phyloP scores from a whole-genome alignment of 116 monocot species.

The Iris pallida region DNA sequence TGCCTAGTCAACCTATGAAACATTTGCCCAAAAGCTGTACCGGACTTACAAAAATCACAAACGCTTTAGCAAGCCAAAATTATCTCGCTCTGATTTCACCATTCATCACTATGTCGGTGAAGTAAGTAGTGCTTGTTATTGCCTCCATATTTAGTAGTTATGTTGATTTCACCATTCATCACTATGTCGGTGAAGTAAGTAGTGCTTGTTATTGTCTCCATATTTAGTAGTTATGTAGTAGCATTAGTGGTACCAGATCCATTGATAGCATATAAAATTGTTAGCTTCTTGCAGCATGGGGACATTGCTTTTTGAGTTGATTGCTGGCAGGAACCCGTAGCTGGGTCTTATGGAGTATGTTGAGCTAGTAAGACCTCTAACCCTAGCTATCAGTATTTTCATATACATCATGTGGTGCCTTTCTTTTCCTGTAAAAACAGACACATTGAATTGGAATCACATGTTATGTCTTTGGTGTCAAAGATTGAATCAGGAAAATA shows the following conservation, averaged over 20 bases:
- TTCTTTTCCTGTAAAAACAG: no score
- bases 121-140: no score
- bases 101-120: no score
- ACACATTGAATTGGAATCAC: no score
- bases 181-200: constrained; percentile 88
- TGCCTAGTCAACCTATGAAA: constrained; percentile 81
- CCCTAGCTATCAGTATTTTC: neutral
- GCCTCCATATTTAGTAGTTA: no score
- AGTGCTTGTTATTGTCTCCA: neutral
- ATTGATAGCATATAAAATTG: no score
- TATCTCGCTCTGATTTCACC: constrained; percentile 62
- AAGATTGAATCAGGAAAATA: no score
- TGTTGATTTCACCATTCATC: constrained; percentile 70
- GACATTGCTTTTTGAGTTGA: constrained; percentile 89
- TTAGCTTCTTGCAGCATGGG: neutral
- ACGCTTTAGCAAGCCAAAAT: constrained; percentile 63
- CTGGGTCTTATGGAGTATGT: constrained; percentile 95
- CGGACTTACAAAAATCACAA: constrained; percentile 58
- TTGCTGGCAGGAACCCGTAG: constrained; percentile 76
- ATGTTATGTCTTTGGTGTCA: no score
- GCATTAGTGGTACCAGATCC: neutral
- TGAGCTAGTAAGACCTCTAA: constrained; percentile 66
- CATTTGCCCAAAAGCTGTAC: constrained; percentile 73
- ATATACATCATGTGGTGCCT: no score
- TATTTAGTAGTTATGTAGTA: no score